Conservation (phyloP, 805 yeast genomes). For the Torulaspora delbrueckii region DNA sequence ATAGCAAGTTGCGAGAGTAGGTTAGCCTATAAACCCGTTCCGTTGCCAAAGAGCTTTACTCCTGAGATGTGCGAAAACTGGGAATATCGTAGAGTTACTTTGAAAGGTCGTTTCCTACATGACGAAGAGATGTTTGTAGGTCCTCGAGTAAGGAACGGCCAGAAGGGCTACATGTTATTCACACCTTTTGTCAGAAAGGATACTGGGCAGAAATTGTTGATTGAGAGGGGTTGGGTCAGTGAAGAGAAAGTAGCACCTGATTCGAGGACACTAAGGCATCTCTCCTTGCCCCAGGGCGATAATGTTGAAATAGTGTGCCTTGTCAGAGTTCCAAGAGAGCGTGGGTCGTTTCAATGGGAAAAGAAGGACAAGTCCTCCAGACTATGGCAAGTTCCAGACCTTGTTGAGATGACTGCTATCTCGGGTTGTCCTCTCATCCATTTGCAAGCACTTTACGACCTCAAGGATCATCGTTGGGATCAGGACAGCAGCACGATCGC, state of each 20-base stretch:
- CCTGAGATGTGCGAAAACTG: constrained; percentile 65
- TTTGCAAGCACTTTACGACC: constrained; percentile 65
- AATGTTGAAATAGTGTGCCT: constrained; percentile 65
- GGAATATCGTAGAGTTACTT: constrained; percentile 74
- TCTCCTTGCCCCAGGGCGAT: constrained; percentile 63
- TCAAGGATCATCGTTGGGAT: constrained; percentile 56
- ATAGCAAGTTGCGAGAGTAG: constrained; percentile 81
- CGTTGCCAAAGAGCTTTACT: constrained; percentile 61
- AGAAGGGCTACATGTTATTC: constrained; percentile 70
- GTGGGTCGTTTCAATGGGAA: constrained; percentile 62
- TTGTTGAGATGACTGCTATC: constrained; percentile 62
- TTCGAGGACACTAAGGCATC: constrained; percentile 54
- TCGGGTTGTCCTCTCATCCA: constrained; percentile 68
- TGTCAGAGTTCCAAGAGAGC: constrained; percentile 60
- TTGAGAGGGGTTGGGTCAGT: constrained; percentile 90
- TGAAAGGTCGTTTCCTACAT: constrained; percentile 76
- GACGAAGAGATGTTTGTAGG: constrained; percentile 88
- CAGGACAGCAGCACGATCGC: constrained; percentile 7
- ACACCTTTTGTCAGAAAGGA: constrained; percentile 75
- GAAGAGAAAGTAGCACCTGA: constrained; percentile 61
- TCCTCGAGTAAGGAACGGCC: constrained; percentile 70
- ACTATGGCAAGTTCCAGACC: constrained; percentile 74
- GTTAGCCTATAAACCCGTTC: constrained; percentile 64
- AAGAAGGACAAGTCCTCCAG: constrained; percentile 62
- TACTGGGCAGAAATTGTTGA: constrained; percentile 56